phyloP scores from a whole-genome alignment of 2,329 filamentous ascomycete species.

The Pseudopyrenochaeta lycopersici region DNA sequence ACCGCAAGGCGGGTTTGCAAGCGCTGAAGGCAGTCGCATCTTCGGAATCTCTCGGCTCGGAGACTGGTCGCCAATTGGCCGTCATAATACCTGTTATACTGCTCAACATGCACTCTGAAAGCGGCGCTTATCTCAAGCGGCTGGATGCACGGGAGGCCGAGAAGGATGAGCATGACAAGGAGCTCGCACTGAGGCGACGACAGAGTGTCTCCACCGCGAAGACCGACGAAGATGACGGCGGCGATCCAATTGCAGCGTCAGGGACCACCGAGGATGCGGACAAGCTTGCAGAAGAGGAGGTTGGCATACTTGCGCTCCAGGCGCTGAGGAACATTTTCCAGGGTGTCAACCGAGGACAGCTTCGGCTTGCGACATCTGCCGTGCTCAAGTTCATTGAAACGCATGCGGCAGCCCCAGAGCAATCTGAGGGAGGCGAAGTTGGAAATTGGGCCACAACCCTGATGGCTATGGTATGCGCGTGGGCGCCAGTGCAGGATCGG shows the following conservation, averaged over 20 bases:
- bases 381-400: slow-evolving; percentile 75
- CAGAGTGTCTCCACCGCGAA: slow-evolving; percentile 82
- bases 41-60: slow-evolving; percentile 79
- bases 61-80: slow-evolving; percentile 78
- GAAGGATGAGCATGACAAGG: slow-evolving; percentile 74
- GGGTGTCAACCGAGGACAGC: slow-evolving; percentile 81
- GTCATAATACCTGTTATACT: slow-evolving; percentile 85
- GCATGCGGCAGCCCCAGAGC: slow-evolving; percentile 38
- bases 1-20: slow-evolving; percentile 63
- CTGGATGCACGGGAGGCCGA: slow-evolving; percentile 73
- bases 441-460: slow-evolving; percentile 83
- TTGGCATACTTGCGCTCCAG: slow-evolving; percentile 82
- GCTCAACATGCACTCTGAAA: slow-evolving; percentile 83
- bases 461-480: slow-evolving; percentile 80
- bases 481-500: slow-evolving; percentile 93
- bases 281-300: slow-evolving; percentile 87
- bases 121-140: slow-evolving; percentile 72
- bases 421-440: slow-evolving; percentile 56
- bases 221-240: slow-evolving; percentile 74
- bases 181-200: slow-evolving; percentile 70
- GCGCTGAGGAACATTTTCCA: slow-evolving; percentile 88
- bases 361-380: slow-evolving; percentile 77
- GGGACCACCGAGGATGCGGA: slow-evolving; percentile 88
- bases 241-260: slow-evolving; percentile 72
- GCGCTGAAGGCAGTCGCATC: slow-evolving; percentile 82